Conservation (phyloP, 371 early-diverging fungal species). For the Rhizomucor miehei region DNA sequence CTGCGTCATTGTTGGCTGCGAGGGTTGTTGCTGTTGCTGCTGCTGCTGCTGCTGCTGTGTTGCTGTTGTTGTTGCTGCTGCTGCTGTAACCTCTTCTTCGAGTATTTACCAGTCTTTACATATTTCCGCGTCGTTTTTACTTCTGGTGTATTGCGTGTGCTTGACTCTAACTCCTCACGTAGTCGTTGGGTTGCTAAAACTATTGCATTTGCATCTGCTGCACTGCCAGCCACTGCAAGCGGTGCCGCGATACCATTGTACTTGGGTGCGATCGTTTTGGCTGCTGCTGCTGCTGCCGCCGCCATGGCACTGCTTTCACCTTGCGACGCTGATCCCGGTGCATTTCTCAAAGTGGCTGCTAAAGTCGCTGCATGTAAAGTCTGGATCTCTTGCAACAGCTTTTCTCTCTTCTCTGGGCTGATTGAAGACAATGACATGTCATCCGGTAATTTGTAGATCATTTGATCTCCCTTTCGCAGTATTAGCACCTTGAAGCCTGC, state of each 20-base stretch:
- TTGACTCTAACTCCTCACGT: constrained; percentile 34
- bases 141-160: constrained; percentile 16
- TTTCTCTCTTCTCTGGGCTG: constrained; percentile 45
- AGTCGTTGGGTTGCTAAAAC: constrained; percentile 36
- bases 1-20: constrained; percentile 5
- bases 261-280: constrained; percentile 34
- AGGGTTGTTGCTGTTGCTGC: constrained; percentile 12
- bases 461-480: constrained; percentile 58
- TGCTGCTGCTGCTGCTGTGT: constrained; percentile 16
- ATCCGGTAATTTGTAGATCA: constrained; percentile 61
- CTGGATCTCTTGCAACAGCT: constrained; percentile 51
- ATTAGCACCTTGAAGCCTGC: constrained; percentile 61
- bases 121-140: constrained; percentile 58
- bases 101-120: constrained; percentile 64
- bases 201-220: constrained; percentile 37
- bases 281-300: constrained; percentile 15
- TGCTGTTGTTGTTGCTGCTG: constrained; percentile 11
- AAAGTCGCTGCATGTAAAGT: constrained; percentile 51
- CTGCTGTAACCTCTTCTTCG: constrained; percentile 50
- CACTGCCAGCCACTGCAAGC: constrained; percentile 15
- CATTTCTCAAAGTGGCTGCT: constrained; percentile 34
- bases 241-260: constrained; percentile 24
- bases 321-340: constrained; percentile 15
- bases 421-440: constrained; percentile 56
- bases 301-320: constrained; percentile 9